phyloP scores from a whole-genome alignment of 176 grass and related monocot species.

The Phyllostachys edulis region DNA sequence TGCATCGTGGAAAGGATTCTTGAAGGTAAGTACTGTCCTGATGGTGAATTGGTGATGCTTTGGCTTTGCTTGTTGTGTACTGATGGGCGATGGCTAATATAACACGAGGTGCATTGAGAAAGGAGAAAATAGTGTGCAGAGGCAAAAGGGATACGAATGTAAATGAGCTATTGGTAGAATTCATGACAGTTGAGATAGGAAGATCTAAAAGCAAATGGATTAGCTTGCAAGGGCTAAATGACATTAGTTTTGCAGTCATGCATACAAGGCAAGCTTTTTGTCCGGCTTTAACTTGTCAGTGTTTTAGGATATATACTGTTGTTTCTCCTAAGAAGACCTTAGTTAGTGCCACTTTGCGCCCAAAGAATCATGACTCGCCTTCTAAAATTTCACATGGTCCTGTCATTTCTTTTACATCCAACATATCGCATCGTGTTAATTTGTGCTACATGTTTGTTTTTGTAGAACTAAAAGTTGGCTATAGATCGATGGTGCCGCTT shows the following conservation, averaged over 20 bases:
- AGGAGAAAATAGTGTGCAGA: not conserved
- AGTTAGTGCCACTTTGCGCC: not conserved
- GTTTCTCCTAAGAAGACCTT: slow-evolving; percentile 7
- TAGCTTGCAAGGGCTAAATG: not conserved
- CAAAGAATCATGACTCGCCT: not conserved
- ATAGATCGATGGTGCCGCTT: too few species aligned
- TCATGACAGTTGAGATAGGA: not conserved
- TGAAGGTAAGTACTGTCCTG: too few species aligned
- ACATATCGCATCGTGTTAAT: not conserved
- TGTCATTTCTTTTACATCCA: slow-evolving; percentile 13
- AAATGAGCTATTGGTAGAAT: not conserved
- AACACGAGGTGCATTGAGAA: not conserved
- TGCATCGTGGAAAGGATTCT: too few species aligned
- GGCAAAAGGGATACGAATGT: not conserved
- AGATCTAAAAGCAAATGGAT: slow-evolving; percentile 6
- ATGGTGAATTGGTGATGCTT: too few species aligned
- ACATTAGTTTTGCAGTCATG: slow-evolving; percentile 6
- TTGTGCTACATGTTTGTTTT: slow-evolving; percentile 1
- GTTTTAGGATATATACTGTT: not conserved
- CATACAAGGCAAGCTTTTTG: too few species aligned
- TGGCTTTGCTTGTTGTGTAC: too few species aligned
- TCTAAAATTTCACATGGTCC: slow-evolving; percentile 1
- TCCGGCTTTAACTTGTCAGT: too few species aligned
- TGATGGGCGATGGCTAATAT: too few species aligned
- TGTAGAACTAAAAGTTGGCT: slow-evolving; percentile 24